Base-by-base conservation (phyloP, 2,329 filamentous ascomycete species). In the Acrodontium crateriforme region DNA sequence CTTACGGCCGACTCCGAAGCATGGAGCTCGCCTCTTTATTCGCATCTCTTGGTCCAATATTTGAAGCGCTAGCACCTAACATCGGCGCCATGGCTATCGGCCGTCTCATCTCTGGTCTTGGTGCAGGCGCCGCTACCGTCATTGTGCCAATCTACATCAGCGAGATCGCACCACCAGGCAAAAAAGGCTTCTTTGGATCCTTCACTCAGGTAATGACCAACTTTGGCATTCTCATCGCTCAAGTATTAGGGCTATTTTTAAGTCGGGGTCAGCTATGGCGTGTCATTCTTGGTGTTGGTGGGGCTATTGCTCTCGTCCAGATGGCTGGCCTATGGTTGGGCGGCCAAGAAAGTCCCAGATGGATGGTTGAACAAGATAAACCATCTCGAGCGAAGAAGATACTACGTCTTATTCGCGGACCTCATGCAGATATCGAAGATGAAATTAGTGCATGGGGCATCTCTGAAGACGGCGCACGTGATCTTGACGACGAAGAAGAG, bases 131-230 rank as follows among this genome's bases (percentile, higher is more conserved):
- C 2, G 73, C 84, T 2, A 87, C 89, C 3, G 89, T 98, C 12
- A 81, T 94, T 18, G 84, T 91, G 3, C 89, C 89, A 1, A 71
- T 98, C 12, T 98, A 92, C 60, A 83, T 98, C 42, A 85, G 83
- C 24, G 89, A 98, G 55, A 70, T 94, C 15, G 77, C 85, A 0
- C 89, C 87, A 3, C 72, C 72, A 0, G 59, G 64, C 16, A 43
- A 49, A 37, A 53, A 50, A 35, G 52, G 52, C n/a, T 72, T 92
- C 37, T 95, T 93, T 43, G 72, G 72, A 8, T 63, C 66, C 18
- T 78, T 91, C 55, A 95, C 89, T 0, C 87, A 98, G 52, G 75
- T 95, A 47, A 85, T 84, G 55, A 85, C 85, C 61, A 95, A 95
- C 47, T 36, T 52, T 14, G 89, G 89, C 31, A 94, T 98, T 29